Evolutionary conservation across 2,329 filamentous ascomycete genomes (phyloP).

Genomic region (Fusarium verticillioides): DNA sequence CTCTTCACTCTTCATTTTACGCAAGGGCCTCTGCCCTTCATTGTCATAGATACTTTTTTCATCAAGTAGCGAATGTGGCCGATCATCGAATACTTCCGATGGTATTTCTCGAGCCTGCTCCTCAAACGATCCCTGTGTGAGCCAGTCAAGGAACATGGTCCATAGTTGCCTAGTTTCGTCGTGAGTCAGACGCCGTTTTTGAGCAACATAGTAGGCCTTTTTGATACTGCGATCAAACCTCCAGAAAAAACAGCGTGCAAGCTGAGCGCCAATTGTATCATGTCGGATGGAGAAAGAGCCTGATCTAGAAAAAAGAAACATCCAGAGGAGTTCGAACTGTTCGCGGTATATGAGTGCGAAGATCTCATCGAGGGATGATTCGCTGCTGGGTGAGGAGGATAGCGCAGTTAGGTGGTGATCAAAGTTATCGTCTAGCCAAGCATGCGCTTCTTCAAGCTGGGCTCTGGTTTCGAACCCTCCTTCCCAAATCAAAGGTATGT

Average conservation of each 20-base stretch:
- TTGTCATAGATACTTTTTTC: too few species aligned
- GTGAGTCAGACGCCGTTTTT: rapidly evolving
- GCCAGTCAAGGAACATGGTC: background rate
- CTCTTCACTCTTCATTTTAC: background rate
- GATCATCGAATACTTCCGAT: too few species aligned
- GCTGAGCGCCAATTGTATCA: background rate
- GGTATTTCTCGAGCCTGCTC: background rate
- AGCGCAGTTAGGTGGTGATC: rapidly evolving
- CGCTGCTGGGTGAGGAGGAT: rapidly evolving
- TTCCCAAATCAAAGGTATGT: background rate
- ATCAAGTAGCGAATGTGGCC: rapidly evolving
- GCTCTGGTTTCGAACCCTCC: rapidly evolving
- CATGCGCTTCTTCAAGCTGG: too few species aligned
- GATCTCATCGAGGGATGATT: rapidly evolving
- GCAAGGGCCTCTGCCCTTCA: too few species aligned
- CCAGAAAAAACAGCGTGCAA: background rate
- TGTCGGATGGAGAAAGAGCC: too few species aligned
- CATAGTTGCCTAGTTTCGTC: background rate
- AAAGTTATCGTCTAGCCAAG: background rate
- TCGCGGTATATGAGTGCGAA: background rate
- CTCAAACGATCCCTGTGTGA: rapidly evolving
- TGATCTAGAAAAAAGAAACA: background rate
- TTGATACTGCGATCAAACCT: background rate
- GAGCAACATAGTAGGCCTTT: rapidly evolving
- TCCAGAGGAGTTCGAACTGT: background rate